phyloP scores from a whole-genome alignment of 2,329 filamentous ascomycete genomes.

The Samsoniella hepiali region DNA sequence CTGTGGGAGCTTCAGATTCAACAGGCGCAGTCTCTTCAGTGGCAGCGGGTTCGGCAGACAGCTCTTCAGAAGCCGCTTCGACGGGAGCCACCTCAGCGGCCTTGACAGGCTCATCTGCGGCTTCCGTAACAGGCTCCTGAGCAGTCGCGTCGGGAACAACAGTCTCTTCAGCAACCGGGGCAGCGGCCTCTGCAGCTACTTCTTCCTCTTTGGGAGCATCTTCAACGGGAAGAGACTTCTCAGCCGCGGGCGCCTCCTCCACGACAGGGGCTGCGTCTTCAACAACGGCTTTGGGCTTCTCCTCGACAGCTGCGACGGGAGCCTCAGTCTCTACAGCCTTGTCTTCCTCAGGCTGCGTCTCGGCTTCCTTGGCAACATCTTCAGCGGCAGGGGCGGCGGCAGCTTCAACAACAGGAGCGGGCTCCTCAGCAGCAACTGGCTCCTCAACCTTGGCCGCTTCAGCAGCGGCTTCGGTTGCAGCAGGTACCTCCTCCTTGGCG shows the following conservation, averaged over 20 bases:
- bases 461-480: neutral
- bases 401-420: neutral
- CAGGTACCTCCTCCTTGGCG: neutral
- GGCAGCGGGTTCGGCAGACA: neutral
- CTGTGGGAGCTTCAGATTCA: neutral
- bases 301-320: neutral
- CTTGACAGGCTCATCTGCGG: neutral
- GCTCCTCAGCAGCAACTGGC: neutral
- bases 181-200: neutral
- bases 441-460: neutral
- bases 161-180: neutral
- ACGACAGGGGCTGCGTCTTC: neutral
- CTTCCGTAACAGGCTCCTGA: neutral
- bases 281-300: neutral
- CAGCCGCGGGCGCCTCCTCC: constrained; percentile 6
- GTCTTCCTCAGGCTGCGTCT: neutral
- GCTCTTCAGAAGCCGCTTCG: constrained; percentile 18
- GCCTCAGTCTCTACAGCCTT: neutral
- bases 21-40: neutral
- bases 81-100: neutral
- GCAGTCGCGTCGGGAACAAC: neutral
- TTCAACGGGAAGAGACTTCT: neutral
- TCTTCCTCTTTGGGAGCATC: constrained; percentile 21
- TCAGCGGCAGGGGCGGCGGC: neutral
- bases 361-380: neutral